These are phyloP conservation scores for Cladosporium sp. DNA, from an alignment of 2,329 filamentous ascomycete genomes.

Conservation along the genomic window DNA sequence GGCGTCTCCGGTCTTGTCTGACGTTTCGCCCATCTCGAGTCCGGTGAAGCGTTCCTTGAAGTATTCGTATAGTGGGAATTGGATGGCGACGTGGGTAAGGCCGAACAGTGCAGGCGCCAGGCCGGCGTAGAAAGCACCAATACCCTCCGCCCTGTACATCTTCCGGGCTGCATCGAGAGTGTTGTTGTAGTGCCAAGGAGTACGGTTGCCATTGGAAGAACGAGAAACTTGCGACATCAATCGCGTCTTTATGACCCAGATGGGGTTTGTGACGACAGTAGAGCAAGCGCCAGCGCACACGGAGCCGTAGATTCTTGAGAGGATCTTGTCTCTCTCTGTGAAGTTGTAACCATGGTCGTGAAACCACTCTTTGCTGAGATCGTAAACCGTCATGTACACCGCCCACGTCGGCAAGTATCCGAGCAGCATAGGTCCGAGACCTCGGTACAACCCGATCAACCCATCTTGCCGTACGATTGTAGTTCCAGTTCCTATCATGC, in stretches of 20 bases:
- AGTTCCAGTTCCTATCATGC: slow-evolving; percentile 77
- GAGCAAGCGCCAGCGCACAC: slow-evolving; percentile 87
- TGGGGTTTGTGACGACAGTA: slow-evolving; percentile 91
- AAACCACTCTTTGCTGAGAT: slow-evolving; percentile 74
- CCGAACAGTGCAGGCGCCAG: slow-evolving; percentile 87
- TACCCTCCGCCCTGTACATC: slow-evolving; percentile 88
- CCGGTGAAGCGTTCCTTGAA: slow-evolving; percentile 89
- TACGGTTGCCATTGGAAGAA: slow-evolving; percentile 50
- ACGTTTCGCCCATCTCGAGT: slow-evolving; percentile 71
- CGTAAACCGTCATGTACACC: slow-evolving; percentile 95
- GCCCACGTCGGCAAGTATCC: slow-evolving; percentile 98
- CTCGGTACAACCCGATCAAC: slow-evolving; percentile 83
- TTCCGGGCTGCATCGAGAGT: slow-evolving; percentile 89
- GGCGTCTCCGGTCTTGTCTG: slow-evolving; percentile 47
- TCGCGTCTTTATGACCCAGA: slow-evolving; percentile 98
- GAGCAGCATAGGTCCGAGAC: slow-evolving; percentile 86
- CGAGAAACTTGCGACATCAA: slow-evolving; percentile 86
- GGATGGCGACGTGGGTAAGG: slow-evolving; percentile 90
- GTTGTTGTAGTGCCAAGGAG: slow-evolving; percentile 86
- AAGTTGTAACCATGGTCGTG: slow-evolving; percentile 47
- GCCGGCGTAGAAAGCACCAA: slow-evolving; percentile 90
- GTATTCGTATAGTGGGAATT: slow-evolving; percentile 94
- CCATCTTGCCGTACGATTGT: slow-evolving; percentile 88
- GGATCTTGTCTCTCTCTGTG: slow-evolving; percentile 57
- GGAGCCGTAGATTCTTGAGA: slow-evolving; percentile 83